Evolutionary conservation across 179 eudicot genomes (phyloP).

Genomic region (Pouteria campechiana): DNA sequence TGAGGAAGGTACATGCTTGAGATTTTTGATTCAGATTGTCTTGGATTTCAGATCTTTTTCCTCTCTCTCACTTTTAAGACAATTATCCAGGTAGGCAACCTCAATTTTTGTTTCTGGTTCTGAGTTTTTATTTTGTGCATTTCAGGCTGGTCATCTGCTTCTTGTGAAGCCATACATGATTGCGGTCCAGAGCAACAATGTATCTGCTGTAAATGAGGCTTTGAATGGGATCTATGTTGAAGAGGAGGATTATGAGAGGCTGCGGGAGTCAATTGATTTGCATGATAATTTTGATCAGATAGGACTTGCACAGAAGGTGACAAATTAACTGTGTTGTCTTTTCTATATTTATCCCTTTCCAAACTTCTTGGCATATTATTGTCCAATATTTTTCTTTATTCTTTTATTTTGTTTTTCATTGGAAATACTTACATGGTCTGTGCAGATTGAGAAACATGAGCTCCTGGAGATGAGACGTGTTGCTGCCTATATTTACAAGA

Average conservation of each 20-base stretch:
- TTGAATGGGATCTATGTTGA: constrained; percentile 86
- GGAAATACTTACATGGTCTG: no score
- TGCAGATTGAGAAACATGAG: constrained; percentile 93
- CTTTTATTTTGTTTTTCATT: background rate
- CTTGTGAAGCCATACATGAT: constrained; percentile 97
- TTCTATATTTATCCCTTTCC: background rate
- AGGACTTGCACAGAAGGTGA: constrained; percentile 93
- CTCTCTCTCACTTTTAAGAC: no score
- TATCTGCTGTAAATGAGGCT: constrained; percentile 91
- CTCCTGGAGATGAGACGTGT: constrained; percentile 94
- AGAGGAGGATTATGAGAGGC: constrained; percentile 93
- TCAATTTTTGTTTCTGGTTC: no score
- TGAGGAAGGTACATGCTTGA: constrained; percentile 61
- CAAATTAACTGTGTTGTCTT: background rate
- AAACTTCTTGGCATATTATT: background rate
- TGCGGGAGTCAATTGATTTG: constrained; percentile 80
- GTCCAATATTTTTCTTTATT: background rate
- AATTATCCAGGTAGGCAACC: no score
- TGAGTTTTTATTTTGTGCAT: constrained; percentile 3
- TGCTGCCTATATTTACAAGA: constrained; percentile 88
- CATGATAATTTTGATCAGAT: constrained; percentile 97
- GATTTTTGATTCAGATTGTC: no score
- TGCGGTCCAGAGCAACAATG: constrained; percentile 94
- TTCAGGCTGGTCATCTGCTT: constrained; percentile 77
- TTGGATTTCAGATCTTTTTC: no score